phyloP scores from a whole-genome alignment of 2,329 filamentous ascomycete species.

The Aspergillus viridinutans region DNA sequence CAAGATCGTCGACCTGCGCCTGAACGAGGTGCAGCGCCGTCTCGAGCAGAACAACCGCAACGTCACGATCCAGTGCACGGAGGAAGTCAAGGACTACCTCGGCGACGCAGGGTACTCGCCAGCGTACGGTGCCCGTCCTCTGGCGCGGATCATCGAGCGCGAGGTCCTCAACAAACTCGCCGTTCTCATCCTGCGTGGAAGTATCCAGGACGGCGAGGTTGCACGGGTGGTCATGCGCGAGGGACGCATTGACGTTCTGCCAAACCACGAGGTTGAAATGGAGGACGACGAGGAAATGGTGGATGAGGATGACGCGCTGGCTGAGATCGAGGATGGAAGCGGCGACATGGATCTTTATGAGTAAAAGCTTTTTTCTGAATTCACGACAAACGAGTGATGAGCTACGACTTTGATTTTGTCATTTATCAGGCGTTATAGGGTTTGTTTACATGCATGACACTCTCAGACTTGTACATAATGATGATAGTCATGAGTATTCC shows the following conservation, averaged over 20 bases:
- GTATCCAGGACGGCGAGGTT: constrained; percentile 77
- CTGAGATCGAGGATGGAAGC: constrained; percentile 61
- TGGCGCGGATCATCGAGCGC: constrained; percentile 89
- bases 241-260: constrained; percentile 72
- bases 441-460: neutral
- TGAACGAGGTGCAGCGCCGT: constrained; percentile 85
- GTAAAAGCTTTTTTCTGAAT: neutral
- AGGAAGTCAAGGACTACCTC: constrained; percentile 88
- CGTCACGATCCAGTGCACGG: constrained; percentile 74
- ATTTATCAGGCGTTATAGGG: too few relatives aligned
- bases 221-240: constrained; percentile 75
- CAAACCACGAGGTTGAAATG: constrained; percentile 69
- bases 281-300: constrained; percentile 68
- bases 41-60: constrained; percentile 81
- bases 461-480: neutral
- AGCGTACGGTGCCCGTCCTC: constrained; percentile 85
- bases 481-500: neutral
- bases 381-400: neutral
- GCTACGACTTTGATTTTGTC: neutral
- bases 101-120: constrained; percentile 90
- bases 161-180: constrained; percentile 93
- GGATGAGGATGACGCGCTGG: constrained; percentile 68
- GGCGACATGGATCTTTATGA: constrained; percentile 64
- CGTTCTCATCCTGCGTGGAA: constrained; percentile 81
- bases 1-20: constrained; percentile 87